Percentiles rank a stretch among this genome's conserved stretches.
These are phyloP conservation scores for Clitocybe nebularis DNA, from an alignment of 1,284 basidiomycete species.

Conservation along the genomic window DNA sequence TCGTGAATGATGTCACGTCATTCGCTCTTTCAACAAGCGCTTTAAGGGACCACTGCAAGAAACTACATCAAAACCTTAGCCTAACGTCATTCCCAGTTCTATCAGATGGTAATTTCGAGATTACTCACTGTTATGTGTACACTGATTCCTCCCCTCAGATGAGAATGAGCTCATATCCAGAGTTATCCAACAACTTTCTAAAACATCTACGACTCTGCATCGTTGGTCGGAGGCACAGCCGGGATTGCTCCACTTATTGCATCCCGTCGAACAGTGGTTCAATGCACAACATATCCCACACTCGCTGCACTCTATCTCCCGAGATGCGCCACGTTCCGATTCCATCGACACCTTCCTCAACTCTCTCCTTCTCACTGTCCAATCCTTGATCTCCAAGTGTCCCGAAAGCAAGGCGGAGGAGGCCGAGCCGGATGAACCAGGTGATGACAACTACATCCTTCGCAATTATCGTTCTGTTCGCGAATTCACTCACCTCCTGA, in stretches of 20 bases:
- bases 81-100: conserved; percentile 29
- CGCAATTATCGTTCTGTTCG: conserved; percentile 34
- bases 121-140: conserved; percentile 2
- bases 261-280: conserved; percentile 48
- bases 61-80: conserved; percentile 25
- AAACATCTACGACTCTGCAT: conserved; percentile 18
- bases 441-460: conserved; percentile 39
- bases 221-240: conserved; percentile 37
- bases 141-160: conserved; percentile 23
- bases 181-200: conserved; percentile 20
- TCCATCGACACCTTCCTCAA: conserved; percentile 49
- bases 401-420: conserved; percentile 20
- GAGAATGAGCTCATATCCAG: conserved; percentile 28
- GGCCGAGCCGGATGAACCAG: conserved; percentile 17
- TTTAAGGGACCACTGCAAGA: conserved; percentile 21
- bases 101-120: conserved; percentile 30
- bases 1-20: conserved; percentile 26
- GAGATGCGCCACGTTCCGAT: conserved; percentile 16
- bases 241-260: conserved; percentile 44
- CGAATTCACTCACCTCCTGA: conserved; percentile 41
- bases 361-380: conserved; percentile 58
- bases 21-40: conserved; percentile 18
- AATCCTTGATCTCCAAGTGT: conserved; percentile 48
- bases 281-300: conserved; percentile 23
- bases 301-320: conserved; percentile 7